Evolutionary conservation across 2,329 filamentous ascomycete species (phyloP).

Genomic region (Magnaporthiopsis incrustans): DNA sequence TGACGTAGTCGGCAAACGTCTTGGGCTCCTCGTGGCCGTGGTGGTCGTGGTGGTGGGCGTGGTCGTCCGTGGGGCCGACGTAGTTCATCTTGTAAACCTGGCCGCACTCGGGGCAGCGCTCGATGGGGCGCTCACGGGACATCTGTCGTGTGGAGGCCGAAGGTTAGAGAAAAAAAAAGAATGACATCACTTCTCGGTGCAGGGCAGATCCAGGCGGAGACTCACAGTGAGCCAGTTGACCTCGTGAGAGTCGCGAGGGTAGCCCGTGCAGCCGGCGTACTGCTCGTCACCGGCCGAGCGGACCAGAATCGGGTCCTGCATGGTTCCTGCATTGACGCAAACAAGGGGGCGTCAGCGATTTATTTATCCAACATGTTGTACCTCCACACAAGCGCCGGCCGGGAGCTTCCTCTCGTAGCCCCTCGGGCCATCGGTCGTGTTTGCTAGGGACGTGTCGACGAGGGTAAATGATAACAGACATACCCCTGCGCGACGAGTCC

Average conservation of each 20-base stretch:
- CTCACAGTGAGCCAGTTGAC: slow-evolving; percentile 86
- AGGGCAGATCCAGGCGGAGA: slow-evolving; percentile 13
- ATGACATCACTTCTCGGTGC: background rate
- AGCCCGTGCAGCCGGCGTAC: slow-evolving; percentile 93
- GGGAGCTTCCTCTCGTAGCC: background rate
- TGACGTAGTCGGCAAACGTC: slow-evolving; percentile 94
- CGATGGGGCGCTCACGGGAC: slow-evolving; percentile 79
- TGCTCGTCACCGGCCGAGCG: slow-evolving; percentile 93
- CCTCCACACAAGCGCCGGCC: background rate
- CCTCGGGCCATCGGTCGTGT: background rate
- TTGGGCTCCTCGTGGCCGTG: slow-evolving; percentile 74
- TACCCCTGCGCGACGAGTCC: slow-evolving; percentile 82
- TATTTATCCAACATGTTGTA: background rate
- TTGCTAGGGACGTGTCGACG: too few relatives aligned
- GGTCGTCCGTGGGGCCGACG: slow-evolving; percentile 73
- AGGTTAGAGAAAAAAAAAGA: background rate
- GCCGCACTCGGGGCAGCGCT: slow-evolving; percentile 95
- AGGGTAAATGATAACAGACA: slow-evolving; percentile 16
- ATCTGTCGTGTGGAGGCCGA: slow-evolving; percentile 42
- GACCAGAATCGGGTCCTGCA: slow-evolving; percentile 84
- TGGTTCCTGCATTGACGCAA: slow-evolving; percentile 52
- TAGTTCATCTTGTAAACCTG: slow-evolving; percentile 98
- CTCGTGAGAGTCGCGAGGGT: slow-evolving; percentile 82
- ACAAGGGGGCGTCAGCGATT: background rate
- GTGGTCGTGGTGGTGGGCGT: slow-evolving; percentile 43